Percentiles rank a stretch among this genome's conserved stretches.
These are phyloP conservation scores for Xylaria sp. DNA, from an alignment of 2,329 filamentous ascomycete species.

Conservation along the genomic window DNA sequence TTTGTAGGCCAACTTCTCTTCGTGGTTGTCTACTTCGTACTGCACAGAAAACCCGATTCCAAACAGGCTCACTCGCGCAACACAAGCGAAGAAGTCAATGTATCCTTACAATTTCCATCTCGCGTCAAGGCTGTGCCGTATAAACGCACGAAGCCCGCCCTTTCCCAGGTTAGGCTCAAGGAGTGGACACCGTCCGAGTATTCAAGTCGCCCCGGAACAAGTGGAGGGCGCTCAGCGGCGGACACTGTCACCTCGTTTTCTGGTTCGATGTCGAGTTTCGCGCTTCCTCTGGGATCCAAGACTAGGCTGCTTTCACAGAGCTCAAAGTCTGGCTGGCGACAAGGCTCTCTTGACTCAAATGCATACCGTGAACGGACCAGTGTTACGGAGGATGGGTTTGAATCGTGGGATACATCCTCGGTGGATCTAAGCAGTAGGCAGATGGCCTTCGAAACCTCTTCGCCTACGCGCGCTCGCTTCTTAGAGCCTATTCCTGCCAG, in stretches of 20 bases:
- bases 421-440: slow-evolving; percentile 60
- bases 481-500: slow-evolving; percentile 69
- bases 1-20: slow-evolving; percentile 47
- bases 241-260: slow-evolving; percentile 45
- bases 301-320: slow-evolving; percentile 46
- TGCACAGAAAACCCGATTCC: slow-evolving; percentile 32
- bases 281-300: slow-evolving; percentile 53
- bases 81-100: slow-evolving; percentile 32
- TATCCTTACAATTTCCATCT: slow-evolving; percentile 27
- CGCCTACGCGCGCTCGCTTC: slow-evolving; percentile 43
- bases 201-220: slow-evolving; percentile 41
- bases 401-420: slow-evolving; percentile 68
- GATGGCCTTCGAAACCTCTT: slow-evolving; percentile 47
- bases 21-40: slow-evolving; percentile 41
- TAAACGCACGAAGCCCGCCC: slow-evolving; percentile 37
- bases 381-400: slow-evolving; percentile 58
- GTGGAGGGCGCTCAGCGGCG: slow-evolving; percentile 40
- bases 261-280: slow-evolving; percentile 42
- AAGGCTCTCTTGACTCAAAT: slow-evolving; percentile 45
- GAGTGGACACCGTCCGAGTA: slow-evolving; percentile 35
- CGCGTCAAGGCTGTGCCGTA: slow-evolving; percentile 52
- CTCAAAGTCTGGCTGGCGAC: slow-evolving; percentile 37
- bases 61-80: slow-evolving; percentile 29
- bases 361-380: slow-evolving; percentile 33
- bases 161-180: slow-evolving; percentile 31